Evolutionary conservation across 2,329 filamentous ascomycete genomes (phyloP).

Genomic region (Fusarium sp.): DNA sequence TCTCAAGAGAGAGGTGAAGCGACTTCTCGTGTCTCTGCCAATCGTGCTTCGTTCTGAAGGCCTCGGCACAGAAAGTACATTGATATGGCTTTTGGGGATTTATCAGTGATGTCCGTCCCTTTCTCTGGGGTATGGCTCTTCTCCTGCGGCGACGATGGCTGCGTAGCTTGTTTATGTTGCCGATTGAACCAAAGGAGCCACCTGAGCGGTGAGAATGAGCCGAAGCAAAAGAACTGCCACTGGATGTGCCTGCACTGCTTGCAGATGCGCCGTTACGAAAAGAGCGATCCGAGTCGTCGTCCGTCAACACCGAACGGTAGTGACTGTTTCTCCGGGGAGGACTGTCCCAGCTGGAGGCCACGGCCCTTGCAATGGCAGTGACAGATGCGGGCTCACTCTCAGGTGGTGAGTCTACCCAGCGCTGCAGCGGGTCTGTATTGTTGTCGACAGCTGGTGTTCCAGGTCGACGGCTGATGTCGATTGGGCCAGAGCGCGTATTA

Average conservation of each 20-base stretch:
- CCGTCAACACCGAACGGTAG: neutral
- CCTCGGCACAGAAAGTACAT: neutral
- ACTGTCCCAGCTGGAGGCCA: neutral
- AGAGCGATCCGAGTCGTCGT: neutral
- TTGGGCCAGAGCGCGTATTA: constrained; percentile 61
- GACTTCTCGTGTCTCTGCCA: neutral
- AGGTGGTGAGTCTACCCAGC: neutral
- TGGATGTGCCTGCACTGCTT: neutral
- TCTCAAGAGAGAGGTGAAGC: neutral
- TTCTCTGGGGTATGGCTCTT: neutral
- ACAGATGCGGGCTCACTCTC: neutral
- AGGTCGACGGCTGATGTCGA: constrained; percentile 52
- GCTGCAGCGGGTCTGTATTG: neutral
- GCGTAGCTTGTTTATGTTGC: neutral
- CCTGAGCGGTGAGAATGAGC: neutral
- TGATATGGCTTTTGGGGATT: neutral
- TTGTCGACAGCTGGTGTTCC: neutral
- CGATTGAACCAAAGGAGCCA: neutral
- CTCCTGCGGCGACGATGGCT: neutral
- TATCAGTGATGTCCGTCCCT: neutral
- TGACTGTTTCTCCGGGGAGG: neutral
- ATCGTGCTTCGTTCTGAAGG: neutral
- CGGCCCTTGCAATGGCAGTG: neutral
- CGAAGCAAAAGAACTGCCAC: neutral
- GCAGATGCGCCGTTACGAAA: neutral